Base-by-base conservation (phyloP, 768 basidiomycete species). In the Auriscalpium microsporum region DNA sequence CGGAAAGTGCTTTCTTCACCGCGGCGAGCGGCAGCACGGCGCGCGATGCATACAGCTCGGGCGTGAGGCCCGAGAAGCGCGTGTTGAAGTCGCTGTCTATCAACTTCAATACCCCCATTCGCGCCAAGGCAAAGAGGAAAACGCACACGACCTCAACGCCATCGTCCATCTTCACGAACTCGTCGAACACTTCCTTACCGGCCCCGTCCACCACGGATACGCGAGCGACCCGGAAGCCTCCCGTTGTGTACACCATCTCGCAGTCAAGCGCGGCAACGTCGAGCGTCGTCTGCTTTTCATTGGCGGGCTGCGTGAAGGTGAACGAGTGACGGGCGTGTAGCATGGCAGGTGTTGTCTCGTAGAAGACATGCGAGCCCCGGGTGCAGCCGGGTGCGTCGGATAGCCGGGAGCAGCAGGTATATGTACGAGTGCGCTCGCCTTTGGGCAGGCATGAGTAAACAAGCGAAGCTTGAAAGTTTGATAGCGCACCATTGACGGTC, bases 231-330 rank as follows among this genome's bases (percentile, higher is more conserved):
- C 87, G 84, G 78, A 92, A 82, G 0, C 96, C 96, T 5, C 88
- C 90, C 0, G 94, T 97, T 0, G 92, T 89, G 71, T 94, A 93
- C 9, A 97, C 77, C 90, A 98, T 93, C 70, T 99, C 96, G 65
- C 96, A 98, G 68, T 99, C 96, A 50, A 98, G 74, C 0, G 91
- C 91, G 6, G 85, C 89, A 4, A 97, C 80, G 55, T 94, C 89
- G 46, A 91, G 71, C 1, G 78, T 73, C 2, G 72, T 68, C 51
- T 73, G 10, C 64, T 65, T 49, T 73, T 66, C 52, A 28, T 38
- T 21, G 40, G 52, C 45, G 4, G 66, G 58, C 8, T 71, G 65
- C 19, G 76, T 71, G 63, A 69, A 46, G 37, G 91, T 81, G 70
- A 94, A 96, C 0, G 86, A 69, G 54, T 90, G 82, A 16, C 92